A percentile compares a stretch with the other conserved stretches of the same genome.
phyloP scores from a whole-genome alignment of 768 basidiomycete species.

The Tylopilus subfusipes region DNA sequence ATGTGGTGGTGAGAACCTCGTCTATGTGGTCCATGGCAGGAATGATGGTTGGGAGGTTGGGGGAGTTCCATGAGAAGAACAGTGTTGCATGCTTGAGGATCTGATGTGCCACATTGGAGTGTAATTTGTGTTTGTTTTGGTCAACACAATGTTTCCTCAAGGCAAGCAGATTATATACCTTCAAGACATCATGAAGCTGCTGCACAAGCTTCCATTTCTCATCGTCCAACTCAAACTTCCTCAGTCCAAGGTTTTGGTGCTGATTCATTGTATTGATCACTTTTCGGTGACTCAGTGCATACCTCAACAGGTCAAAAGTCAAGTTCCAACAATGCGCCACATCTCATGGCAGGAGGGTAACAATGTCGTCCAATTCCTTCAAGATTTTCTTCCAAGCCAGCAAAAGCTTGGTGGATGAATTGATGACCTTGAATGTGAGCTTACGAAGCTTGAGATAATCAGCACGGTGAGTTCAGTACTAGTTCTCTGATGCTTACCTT shows the following conservation, averaged over 20 bases:
- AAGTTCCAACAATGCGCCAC: background rate
- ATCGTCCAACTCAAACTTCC: background rate
- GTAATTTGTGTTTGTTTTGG: background rate
- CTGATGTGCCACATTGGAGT: background rate
- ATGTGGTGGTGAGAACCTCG: background rate
- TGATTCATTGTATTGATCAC: background rate
- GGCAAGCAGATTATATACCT: no score
- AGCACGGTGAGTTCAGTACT: background rate
- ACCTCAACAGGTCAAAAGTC: background rate
- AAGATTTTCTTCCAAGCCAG: background rate
- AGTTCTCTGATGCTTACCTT: background rate
- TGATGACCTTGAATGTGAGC: background rate
- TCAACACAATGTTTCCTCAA: background rate
- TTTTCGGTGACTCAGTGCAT: background rate
- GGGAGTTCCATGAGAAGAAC: background rate
- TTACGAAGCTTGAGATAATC: background rate
- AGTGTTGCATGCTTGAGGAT: background rate
- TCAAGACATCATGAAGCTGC: background rate
- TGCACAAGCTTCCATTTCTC: background rate
- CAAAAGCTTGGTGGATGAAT: background rate
- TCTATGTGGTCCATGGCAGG: background rate
- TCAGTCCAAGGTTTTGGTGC: background rate
- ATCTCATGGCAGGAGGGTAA: background rate
- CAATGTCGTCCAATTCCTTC: background rate
- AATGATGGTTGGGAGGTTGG: background rate